Conservation (phyloP, 2,329 filamentous ascomycete genomes). For the Juglanconis oblonga region DNA sequence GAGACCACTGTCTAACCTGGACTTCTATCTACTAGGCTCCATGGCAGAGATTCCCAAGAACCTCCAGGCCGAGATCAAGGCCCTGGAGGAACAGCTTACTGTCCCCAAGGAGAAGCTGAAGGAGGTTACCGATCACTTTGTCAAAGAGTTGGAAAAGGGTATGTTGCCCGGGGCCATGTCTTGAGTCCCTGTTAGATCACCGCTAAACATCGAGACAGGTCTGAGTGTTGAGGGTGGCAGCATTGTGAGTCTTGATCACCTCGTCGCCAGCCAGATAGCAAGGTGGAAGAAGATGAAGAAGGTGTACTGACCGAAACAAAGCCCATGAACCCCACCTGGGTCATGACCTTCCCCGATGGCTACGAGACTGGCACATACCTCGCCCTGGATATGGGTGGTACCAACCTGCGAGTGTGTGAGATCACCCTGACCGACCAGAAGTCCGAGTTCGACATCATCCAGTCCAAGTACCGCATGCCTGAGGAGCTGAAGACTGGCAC, state of each 20-base stretch:
- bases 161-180: constrained; percentile 23
- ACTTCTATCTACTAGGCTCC: constrained; percentile 59
- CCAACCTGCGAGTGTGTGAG: constrained; percentile 91
- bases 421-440: constrained; percentile 84
- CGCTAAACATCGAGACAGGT: constrained; percentile 46
- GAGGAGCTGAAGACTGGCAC: constrained; percentile 85
- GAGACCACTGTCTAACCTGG: not conserved
- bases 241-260: constrained; percentile 65
- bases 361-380: constrained; percentile 84
- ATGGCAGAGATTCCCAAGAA: constrained; percentile 88
- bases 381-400: constrained; percentile 93
- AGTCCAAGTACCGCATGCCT: constrained; percentile 94
- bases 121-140: constrained; percentile 84
- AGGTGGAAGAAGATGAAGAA: not conserved
- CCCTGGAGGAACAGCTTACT: constrained; percentile 80
- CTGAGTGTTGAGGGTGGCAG: constrained; percentile 84
- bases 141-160: constrained; percentile 85
- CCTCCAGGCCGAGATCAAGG: constrained; percentile 74
- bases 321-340: constrained; percentile 99
- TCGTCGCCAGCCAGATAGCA: no score
- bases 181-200: not conserved
- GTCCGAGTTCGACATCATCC: constrained; percentile 90
- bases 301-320: constrained; percentile 33
- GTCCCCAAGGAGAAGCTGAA: constrained; percentile 79
- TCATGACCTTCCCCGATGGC: constrained; percentile 84